Evolutionary conservation across 1,139 yeast species (phyloP), one percentile per base, ranked within the genome.

Genomic region (Magnusiomyces clavatus): DNA sequence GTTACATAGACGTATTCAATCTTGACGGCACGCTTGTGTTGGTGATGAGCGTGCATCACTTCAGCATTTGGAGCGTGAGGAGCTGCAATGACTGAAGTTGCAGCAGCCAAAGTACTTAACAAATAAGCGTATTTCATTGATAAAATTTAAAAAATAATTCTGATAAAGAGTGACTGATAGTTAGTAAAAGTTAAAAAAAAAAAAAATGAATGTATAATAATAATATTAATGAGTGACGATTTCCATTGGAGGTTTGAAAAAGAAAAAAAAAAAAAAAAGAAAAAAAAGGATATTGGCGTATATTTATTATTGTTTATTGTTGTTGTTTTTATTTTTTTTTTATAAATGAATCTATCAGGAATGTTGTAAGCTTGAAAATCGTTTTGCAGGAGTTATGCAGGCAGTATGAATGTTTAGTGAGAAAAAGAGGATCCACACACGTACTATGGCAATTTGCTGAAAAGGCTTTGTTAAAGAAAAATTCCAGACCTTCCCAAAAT

Each of bases 1-100:
- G 90, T 83, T 62, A 82, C 83, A 69, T 86, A 86, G 57, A 86
- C 90, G 68, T 83, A 82, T 69, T 86, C 88, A 61, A 86, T 81
- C 56, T 86, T 95, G 60, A 83, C 79, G 49, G 86, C 73, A 54
- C 73, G 70, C 62, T 67, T 67, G 69, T 82, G 84, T 61, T 77
- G 80, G 69, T 83, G 86, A 71, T 85, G 94, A 60, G 69, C 73
- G 67, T 77, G 80, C 44, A 47, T 38, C 36, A 43, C 17, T 41
- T 51, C 51, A 31, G 53, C 50, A 35, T 47, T 50, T 35, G 51
- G 47, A 40, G 51, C 55, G 19, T 14, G 35, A n/a, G 38, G 42
- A 24, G 35, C 48, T 6, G 48, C 48, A 12, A 41, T 13, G 35
- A 20, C 36, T 2, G 42, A 31, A 4, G 48, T 36, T 20, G 41